Base-by-base conservation (phyloP, 1,284 basidiomycete genomes). In the Irpex sp. region DNA sequence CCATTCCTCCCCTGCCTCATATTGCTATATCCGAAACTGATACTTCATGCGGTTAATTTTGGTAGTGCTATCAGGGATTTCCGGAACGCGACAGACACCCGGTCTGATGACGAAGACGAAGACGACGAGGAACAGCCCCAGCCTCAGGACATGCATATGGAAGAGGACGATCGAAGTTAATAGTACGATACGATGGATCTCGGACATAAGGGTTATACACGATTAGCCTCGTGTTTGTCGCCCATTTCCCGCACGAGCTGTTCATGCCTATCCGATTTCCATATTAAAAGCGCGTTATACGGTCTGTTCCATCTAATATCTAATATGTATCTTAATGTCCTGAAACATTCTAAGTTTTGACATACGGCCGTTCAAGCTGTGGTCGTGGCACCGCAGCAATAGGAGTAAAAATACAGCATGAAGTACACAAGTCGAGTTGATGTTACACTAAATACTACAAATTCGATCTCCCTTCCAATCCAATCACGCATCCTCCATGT, bases 91-190 rank as follows among this genome's bases (percentile, higher is more conserved):
- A 82, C 67, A 9, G 77, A 78, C 66, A 83, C 80, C 0, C 81
- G 89, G 60, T 91, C 89, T 3, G 89, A 92, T 63, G 87, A 90
- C 67, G 89, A 92, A 69, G 87, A 81, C 62, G 84, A 81, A 3
- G 64, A 63, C 11, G 77, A 74, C n/a, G 72, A 68, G 26, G 67
- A 70, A 40, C 69, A 68, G 60, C 31, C 31, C 6, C 31, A 34
- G 31, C 26, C 26, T 26, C 26, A 3, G 31, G 2, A 34, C 31
- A 34, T 2, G 31, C 31, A 6, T 34, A 34, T 26, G 26, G n/a
- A 47, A 47, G 40, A 47, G 40, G n/a, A 26, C 26, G 26, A 47
- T 47, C n/a, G 40, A 47, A 47, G 3, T 47, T 13, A 11, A 13
- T 47, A 44, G 4, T 44, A 34, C 31, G 31, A 3, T 34, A 34